Evolutionary conservation across 2,329 filamentous ascomycete genomes (phyloP).

Genomic region (Calonectria pseudoreteaudii): DNA sequence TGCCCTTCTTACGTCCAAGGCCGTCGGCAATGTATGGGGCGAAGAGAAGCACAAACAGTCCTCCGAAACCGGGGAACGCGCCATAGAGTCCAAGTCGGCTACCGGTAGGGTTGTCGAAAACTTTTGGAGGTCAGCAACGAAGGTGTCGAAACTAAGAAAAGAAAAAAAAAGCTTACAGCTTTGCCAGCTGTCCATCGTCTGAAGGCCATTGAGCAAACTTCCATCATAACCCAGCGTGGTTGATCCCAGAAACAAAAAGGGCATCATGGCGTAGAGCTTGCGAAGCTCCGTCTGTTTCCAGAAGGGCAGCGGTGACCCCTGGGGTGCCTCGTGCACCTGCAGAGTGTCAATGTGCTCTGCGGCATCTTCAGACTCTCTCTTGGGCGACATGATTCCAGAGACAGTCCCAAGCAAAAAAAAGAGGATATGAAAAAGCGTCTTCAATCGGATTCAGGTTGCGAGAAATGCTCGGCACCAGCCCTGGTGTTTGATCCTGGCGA

Average conservation of each 20-base stretch:
- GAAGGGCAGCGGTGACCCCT: constrained; percentile 31
- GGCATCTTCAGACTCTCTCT: constrained; percentile 13
- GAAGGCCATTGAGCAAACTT: constrained; percentile 34
- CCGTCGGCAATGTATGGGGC: constrained; percentile 41
- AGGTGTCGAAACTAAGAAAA: rapidly evolving
- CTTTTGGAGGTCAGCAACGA: constrained; percentile 19
- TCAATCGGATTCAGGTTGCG: background rate
- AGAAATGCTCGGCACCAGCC: background rate
- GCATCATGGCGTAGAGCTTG: constrained; percentile 40
- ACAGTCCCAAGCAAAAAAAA: background rate
- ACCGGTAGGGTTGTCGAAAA: constrained; percentile 37
- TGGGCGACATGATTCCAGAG: background rate
- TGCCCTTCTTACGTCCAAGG: constrained; percentile 37
- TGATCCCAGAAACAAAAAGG: constrained; percentile 39
- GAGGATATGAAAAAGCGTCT: background rate
- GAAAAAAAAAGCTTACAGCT: background rate
- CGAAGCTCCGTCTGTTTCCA: constrained; percentile 40
- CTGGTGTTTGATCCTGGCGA: background rate
- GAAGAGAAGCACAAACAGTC: constrained; percentile 40
- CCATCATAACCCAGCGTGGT: constrained; percentile 38
- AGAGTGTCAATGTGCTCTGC: constrained; percentile 22
- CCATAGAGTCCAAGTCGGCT: constrained; percentile 41
- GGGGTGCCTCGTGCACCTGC: constrained; percentile 17
- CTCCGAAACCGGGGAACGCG: constrained; percentile 40
- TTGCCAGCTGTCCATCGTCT: constrained; percentile 40